phyloP scores from a whole-genome alignment of 768 basidiomycete species.

The Rhodosporidiobolus sp. region DNA sequence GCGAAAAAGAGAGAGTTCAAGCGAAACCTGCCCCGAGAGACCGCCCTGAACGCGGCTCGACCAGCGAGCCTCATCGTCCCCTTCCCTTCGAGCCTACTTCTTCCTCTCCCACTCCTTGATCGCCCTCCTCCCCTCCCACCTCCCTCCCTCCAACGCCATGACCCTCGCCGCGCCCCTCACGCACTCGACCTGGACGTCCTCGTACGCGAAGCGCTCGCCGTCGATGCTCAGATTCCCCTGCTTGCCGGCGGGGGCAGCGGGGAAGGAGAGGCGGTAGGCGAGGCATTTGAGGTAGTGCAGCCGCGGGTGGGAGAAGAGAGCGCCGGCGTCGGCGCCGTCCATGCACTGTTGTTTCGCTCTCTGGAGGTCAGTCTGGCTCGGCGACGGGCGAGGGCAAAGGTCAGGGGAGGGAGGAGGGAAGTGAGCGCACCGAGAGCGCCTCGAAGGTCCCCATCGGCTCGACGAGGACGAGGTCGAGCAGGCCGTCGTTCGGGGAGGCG shows the following conservation, averaged over 20 bases:
- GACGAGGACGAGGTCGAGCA: slow-evolving; percentile 38
- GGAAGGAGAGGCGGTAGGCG: slow-evolving; percentile 37
- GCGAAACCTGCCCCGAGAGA: no score
- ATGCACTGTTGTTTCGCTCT: slow-evolving; percentile 52
- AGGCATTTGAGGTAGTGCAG: slow-evolving; percentile 24
- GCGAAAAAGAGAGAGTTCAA: no score
- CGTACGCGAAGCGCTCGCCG: slow-evolving; percentile 71
- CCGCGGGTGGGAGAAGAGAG: slow-evolving; percentile 53
- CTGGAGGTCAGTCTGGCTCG: slow-evolving; percentile 46
- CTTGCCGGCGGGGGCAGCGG: slow-evolving; percentile 11
- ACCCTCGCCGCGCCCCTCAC: slow-evolving; percentile 48
- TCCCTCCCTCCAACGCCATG: slow-evolving; percentile 10
- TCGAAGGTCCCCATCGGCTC: slow-evolving; percentile 26
- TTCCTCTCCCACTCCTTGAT: slow-evolving; percentile 3
- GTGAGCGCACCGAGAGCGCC: slow-evolving; percentile 14
- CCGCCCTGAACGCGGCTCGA: neutral
- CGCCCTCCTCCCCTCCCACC: slow-evolving; percentile 10
- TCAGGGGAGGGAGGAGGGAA: neutral
- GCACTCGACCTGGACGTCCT: slow-evolving; percentile 73
- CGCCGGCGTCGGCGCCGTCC: slow-evolving; percentile 63
- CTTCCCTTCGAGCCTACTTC: neutral
- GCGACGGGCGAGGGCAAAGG: slow-evolving; percentile 41
- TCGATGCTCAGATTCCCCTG: slow-evolving; percentile 74
- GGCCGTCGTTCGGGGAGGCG: slow-evolving; percentile 9
- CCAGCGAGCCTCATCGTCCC: neutral